Evolutionary conservation across 2,329 filamentous ascomycete genomes (phyloP).

Genomic region (Epichloe sp.): DNA sequence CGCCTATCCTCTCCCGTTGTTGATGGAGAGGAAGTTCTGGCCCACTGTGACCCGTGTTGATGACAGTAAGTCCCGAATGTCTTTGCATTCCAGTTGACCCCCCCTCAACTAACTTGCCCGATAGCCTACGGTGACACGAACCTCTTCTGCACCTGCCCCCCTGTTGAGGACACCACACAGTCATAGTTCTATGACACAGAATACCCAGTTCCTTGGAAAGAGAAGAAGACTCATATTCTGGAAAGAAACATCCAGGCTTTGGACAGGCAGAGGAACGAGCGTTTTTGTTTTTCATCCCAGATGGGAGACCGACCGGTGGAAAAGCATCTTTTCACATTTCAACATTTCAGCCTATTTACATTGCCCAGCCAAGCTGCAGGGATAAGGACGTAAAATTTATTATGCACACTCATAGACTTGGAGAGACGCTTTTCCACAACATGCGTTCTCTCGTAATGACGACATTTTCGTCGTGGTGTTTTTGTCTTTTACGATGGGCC

Average conservation of each 20-base stretch:
- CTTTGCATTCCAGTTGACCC: neutral
- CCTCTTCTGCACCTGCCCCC: conserved; percentile 88
- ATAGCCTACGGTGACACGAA: conserved; percentile 80
- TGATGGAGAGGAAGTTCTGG: conserved; percentile 98
- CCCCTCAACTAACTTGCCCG: conserved; percentile 2
- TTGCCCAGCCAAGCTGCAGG: neutral
- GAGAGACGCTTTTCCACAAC: neutral
- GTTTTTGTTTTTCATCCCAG: neutral
- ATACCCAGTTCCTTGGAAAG: neutral
- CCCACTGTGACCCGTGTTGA: conserved; percentile 75
- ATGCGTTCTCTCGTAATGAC: neutral
- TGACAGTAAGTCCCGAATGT: conserved; percentile 50
- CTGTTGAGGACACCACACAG: conserved; percentile 51
- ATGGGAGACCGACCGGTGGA: neutral
- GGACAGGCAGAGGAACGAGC: neutral
- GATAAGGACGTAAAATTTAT: neutral
- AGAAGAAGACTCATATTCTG: too few species aligned
- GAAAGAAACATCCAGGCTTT: too few species aligned
- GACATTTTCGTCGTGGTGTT: neutral
- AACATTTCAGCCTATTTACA: neutral
- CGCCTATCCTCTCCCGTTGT: conserved; percentile 70
- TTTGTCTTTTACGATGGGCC: neutral
- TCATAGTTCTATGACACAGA: neutral
- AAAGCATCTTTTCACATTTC: neutral
- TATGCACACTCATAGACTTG: conserved; percentile 1